phyloP scores from a whole-genome alignment of 2,329 filamentous ascomycete species.

The Waltergamsia citrina region DNA sequence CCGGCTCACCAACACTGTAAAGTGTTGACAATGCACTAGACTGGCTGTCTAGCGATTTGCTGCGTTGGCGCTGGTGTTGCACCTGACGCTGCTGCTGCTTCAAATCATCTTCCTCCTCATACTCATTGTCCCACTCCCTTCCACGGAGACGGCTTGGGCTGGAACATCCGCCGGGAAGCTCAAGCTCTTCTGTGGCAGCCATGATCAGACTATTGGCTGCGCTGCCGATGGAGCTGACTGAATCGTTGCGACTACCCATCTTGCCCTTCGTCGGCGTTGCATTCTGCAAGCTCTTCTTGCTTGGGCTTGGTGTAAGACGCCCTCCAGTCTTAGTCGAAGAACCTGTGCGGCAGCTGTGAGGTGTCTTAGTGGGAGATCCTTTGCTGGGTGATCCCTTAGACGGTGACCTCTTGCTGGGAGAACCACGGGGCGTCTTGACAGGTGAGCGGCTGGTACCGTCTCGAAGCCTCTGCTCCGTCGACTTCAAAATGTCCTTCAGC shows the following conservation, averaged over 20 bases:
- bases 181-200: slow-evolving; percentile 22
- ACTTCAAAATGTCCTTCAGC: slow-evolving; percentile 39
- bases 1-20: slow-evolving; percentile 43
- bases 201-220: slow-evolving; percentile 30
- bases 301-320: slow-evolving; percentile 14
- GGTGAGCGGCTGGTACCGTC: slow-evolving; percentile 23
- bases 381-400: slow-evolving; percentile 9
- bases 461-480: slow-evolving; percentile 40
- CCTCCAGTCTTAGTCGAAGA: neutral
- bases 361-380: slow-evolving; percentile 15
- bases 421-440: slow-evolving; percentile 17
- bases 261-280: slow-evolving; percentile 7
- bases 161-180: slow-evolving; percentile 24
- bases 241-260: slow-evolving; percentile 13
- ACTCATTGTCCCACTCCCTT: slow-evolving; percentile 13
- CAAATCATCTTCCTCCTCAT: slow-evolving; percentile 3
- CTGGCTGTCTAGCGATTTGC: slow-evolving; percentile 29
- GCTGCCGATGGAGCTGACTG: slow-evolving; percentile 21
- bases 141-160: slow-evolving; percentile 32
- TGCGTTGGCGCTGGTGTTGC: slow-evolving; percentile 7
- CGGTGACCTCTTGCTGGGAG: slow-evolving; percentile 16
- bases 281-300: slow-evolving; percentile 13
- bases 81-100: slow-evolving; percentile 9
- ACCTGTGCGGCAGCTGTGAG: slow-evolving; percentile 12
- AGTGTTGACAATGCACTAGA: slow-evolving; percentile 48